Evolutionary conservation across 306 rosid genomes (phyloP).

Genomic region (Aeschynomene evenia): DNA sequence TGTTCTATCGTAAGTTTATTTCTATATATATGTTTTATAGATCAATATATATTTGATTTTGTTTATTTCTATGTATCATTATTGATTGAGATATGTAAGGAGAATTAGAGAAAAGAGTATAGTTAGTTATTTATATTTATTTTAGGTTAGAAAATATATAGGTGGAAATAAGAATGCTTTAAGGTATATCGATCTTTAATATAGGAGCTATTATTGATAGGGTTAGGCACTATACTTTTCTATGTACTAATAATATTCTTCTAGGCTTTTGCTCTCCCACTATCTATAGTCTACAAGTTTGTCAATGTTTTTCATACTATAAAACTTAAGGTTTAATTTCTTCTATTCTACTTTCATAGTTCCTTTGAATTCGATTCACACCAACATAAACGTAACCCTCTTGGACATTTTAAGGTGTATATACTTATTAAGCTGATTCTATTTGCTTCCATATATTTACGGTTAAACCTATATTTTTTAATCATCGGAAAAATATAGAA

Average conservation of each 20-base stretch:
- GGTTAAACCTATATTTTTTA: too few species aligned
- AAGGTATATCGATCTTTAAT: too few species aligned
- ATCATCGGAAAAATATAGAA: too few species aligned
- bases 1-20: conserved; percentile 60
- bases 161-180: neutral
- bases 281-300: neutral
- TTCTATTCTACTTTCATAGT: neutral
- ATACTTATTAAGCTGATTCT: too few species aligned
- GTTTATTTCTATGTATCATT: conserved; percentile 1
- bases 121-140: conserved; percentile 31
- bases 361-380: neutral
- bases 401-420: neutral
- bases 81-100: neutral
- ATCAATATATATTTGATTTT: conserved; percentile 18
- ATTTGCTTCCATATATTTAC: too few species aligned
- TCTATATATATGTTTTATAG: neutral
- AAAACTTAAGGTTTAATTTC: neutral
- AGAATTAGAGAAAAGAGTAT: conserved; percentile 19
- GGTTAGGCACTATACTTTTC: conserved; percentile 18
- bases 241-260: conserved; percentile 3
- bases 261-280: conserved; percentile 25
- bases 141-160: conserved; percentile 3
- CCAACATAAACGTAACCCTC: neutral
- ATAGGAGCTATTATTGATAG: conserved; percentile 10
- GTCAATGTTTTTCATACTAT: conserved; percentile 12